phyloP scores from a whole-genome alignment of 208 protist species.

The Leishmania martiniquensis region DNA sequence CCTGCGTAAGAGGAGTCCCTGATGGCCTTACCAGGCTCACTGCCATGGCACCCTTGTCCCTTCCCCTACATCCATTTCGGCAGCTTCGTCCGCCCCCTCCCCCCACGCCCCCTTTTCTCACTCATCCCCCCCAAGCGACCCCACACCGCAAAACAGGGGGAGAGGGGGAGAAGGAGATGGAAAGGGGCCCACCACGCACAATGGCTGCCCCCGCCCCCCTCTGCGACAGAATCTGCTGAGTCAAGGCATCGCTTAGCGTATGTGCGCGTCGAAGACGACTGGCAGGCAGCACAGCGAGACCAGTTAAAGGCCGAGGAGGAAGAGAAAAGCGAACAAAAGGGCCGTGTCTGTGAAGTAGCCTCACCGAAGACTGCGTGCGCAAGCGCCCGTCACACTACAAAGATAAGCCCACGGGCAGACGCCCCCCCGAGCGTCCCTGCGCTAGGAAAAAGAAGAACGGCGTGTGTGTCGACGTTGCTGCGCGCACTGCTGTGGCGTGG shows the following conservation, averaged over 20 bases:
- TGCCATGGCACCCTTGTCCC: too few species aligned
- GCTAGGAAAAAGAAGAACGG: too few species aligned
- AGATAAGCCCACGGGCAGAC: neutral
- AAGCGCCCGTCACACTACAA: neutral
- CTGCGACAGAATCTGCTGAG: too few species aligned
- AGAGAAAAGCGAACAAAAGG: conserved; percentile 6
- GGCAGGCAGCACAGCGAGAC: neutral
- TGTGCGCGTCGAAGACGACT: neutral
- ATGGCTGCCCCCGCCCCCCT: too few species aligned
- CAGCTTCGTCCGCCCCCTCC: neutral
- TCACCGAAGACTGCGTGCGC: neutral
- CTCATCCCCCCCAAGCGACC: neutral
- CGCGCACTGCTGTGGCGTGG: neutral
- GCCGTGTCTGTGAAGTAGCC: conserved; percentile 13
- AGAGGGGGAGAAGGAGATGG: neutral
- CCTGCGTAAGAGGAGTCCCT: neutral
- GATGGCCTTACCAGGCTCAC: neutral
- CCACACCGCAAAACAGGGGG: neutral
- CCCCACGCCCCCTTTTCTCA: neutral
- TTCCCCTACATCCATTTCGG: neutral
- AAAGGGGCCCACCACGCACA: too few species aligned
- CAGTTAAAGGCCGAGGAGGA: conserved; percentile 1
- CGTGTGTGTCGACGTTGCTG: too few species aligned
- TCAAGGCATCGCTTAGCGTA: neutral
- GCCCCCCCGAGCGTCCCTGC: too few species aligned